These are phyloP conservation scores for Babesia ovis DNA, from an alignment of 169 alveolate genomes.

Conservation along the genomic window DNA sequence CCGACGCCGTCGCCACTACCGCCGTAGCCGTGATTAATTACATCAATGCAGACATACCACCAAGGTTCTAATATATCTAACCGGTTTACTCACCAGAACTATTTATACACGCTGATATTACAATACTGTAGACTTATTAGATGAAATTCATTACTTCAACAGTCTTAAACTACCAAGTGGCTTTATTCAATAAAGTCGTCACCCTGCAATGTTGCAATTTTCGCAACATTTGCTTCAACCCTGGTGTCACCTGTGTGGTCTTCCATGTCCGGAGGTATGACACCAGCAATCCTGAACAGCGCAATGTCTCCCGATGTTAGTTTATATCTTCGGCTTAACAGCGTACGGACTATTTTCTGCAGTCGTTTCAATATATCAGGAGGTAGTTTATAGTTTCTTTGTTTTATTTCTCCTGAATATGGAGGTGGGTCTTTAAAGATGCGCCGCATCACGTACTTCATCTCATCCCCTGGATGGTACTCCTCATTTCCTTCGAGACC, in stretches of 20 bases:
- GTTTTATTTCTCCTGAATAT: slow-evolving; percentile 7
- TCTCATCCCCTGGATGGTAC: slow-evolving; percentile 9
- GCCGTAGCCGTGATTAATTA: not conserved
- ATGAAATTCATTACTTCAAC: too few species aligned
- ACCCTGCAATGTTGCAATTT: too few species aligned
- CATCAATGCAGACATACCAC: too few species aligned
- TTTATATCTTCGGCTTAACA: not conserved
- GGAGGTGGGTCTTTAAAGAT: slow-evolving; percentile 18
- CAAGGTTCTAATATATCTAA: too few species aligned
- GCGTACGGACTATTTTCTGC: not conserved
- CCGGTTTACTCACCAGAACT: too few species aligned
- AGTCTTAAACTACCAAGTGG: too few species aligned
- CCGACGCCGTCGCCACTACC: not conserved
- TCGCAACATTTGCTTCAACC: too few species aligned
- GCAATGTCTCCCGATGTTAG: slow-evolving; percentile 20
- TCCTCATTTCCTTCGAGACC: slow-evolving; percentile 27
- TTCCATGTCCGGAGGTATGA: not conserved
- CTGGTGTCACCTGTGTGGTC: not conserved
- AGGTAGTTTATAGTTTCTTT: slow-evolving; percentile 2
- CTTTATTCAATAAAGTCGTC: too few species aligned
- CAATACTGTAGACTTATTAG: too few species aligned
- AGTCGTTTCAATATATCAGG: not conserved
- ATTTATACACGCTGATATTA: too few species aligned
- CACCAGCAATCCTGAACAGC: slow-evolving; percentile 21
- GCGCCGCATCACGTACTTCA: slow-evolving; percentile 43